phyloP scores from a whole-genome alignment of 805 yeast species.

The Kockiozyma suomiensis region DNA sequence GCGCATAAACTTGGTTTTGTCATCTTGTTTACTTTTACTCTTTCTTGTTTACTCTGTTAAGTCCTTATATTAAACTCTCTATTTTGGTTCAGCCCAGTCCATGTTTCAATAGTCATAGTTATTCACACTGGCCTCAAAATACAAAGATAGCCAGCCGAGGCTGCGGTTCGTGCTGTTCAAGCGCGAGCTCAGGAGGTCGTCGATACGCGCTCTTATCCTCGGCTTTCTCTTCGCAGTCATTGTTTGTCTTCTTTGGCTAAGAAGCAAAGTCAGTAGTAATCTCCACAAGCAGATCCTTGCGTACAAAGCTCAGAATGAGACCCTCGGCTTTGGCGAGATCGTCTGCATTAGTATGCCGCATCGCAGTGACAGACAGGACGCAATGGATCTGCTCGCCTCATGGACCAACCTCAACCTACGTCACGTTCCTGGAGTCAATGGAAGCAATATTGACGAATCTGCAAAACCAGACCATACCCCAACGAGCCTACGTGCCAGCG shows the following conservation, averaged over 20 bases:
- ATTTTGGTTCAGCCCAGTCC: too few species aligned
- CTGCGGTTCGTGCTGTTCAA: too few species aligned
- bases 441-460: slow-evolving; percentile 5
- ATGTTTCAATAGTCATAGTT: too few species aligned
- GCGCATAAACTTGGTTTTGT: too few species aligned
- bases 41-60: too few species aligned
- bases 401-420: background rate
- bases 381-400: slow-evolving; percentile 14
- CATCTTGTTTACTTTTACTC: too few species aligned
- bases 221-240: background rate
- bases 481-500: background rate
- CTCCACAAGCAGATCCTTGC: background rate
- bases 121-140: too few species aligned
- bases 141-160: too few species aligned
- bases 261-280: too few species aligned
- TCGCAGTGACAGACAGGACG: slow-evolving; percentile 26
- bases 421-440: slow-evolving; percentile 17
- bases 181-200: too few species aligned
- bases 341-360: slow-evolving; percentile 17
- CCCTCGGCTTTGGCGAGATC: slow-evolving; percentile 27
- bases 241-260: background rate
- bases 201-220: too few species aligned
- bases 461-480: slow-evolving; percentile 7
- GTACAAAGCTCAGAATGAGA: slow-evolving; percentile 15
- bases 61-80: too few species aligned